Percentiles rank a stretch among this genome's conserved stretches.
Conservation (phyloP, 192 early-diverging fungal species). For the Rhizoclosmatium sp. region DNA sequence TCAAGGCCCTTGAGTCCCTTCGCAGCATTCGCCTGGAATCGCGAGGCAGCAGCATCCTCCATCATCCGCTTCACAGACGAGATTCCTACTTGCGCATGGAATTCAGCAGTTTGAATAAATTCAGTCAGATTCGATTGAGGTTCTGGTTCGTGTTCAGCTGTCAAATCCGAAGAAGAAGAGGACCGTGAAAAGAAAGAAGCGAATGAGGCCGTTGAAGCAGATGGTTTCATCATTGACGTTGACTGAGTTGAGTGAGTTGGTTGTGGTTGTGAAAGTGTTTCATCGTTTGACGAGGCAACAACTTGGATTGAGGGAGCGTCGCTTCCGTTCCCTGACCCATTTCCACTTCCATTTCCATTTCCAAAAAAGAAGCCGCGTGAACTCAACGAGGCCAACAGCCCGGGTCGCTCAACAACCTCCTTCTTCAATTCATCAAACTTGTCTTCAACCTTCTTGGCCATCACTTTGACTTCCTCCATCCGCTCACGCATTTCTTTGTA, state of each 20-base stretch:
- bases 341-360: neutral
- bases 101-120: constrained; percentile 85
- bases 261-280: constrained; percentile 1
- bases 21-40: constrained; percentile 90
- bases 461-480: neutral
- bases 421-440: constrained; percentile 12
- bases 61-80: constrained; percentile 62
- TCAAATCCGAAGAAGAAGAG: constrained; percentile 7
- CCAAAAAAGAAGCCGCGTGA: constrained; percentile 4
- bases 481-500: constrained; percentile 60
- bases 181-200: neutral
- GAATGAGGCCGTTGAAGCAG: neutral
- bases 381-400: neutral
- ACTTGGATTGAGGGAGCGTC: neutral
- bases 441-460: neutral
- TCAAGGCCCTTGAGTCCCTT: constrained; percentile 86
- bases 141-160: neutral
- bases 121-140: constrained; percentile 25
- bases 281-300: neutral
- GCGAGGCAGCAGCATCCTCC: constrained; percentile 84
- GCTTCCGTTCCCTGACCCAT: neutral
- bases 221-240: neutral
- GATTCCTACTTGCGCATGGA: constrained; percentile 79
- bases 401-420: neutral
- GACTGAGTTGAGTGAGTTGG: neutral